phyloP scores from a whole-genome alignment of 495 filamentous ascomycete genomes.

The Penicillium arizonense region DNA sequence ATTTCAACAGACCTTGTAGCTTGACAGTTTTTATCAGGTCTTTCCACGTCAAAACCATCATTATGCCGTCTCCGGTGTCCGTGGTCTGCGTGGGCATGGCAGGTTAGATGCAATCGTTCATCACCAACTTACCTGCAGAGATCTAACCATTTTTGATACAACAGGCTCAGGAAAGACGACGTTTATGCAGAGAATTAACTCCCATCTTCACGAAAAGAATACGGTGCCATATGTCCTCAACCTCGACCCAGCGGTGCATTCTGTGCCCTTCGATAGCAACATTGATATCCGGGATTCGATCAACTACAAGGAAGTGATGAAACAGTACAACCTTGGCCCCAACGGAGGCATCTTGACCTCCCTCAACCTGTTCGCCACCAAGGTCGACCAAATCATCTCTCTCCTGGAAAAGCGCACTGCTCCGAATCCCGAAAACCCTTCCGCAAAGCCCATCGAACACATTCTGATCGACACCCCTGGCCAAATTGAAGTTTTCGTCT shows the following conservation, averaged over 20 bases:
- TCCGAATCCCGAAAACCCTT: constrained; percentile 59
- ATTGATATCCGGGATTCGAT: constrained; percentile 99
- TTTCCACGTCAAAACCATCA: constrained; percentile 2
- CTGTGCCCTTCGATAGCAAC: constrained; percentile 96
- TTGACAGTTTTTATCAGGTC: background rate
- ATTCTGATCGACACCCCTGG: constrained; percentile 95
- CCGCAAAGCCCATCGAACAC: constrained; percentile 67
- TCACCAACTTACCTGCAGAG: background rate
- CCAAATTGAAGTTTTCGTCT: constrained; percentile 98
- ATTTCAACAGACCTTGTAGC: background rate
- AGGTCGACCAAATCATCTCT: constrained; percentile 89
- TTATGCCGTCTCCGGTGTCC: constrained; percentile 55
- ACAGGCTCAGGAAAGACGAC: constrained; percentile 94
- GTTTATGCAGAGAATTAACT: constrained; percentile 96
- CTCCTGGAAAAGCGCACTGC: constrained; percentile 84
- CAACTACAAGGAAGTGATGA: constrained; percentile 99
- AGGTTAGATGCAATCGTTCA: constrained; percentile 38
- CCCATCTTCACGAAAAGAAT: constrained; percentile 75
- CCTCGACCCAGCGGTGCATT: constrained; percentile 90
- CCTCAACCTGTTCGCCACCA: constrained; percentile 93
- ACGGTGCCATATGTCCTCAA: constrained; percentile 91
- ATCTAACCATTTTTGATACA: background rate
- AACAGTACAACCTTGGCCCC: constrained; percentile 94
- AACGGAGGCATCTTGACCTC: constrained; percentile 98
- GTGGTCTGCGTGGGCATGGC: constrained; percentile 98